phyloP scores from a whole-genome alignment of 345 rosid genomes.

The Eucalyptus virginea region DNA sequence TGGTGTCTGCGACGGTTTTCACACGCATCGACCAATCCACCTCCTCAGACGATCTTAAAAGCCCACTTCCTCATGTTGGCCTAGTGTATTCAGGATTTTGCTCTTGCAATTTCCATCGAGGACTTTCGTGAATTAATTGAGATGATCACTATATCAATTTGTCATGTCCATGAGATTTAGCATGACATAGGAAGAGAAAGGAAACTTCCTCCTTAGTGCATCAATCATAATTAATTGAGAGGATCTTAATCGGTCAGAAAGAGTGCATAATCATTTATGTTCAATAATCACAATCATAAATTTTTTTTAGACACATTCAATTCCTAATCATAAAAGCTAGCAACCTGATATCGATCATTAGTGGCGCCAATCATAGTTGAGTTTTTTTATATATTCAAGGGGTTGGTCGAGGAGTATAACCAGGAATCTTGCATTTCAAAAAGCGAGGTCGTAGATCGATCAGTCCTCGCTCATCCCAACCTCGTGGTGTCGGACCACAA shows the following conservation, averaged over 20 bases:
- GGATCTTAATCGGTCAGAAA: neutral
- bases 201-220: neutral
- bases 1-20: neutral
- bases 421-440: neutral
- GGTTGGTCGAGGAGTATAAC: neutral
- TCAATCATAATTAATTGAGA: neutral
- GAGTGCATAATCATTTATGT: neutral
- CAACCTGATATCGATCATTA: neutral
- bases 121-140: neutral
- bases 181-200: neutral
- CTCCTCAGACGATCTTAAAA: neutral
- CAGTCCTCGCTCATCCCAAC: neutral
- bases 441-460: neutral
- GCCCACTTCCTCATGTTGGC: neutral
- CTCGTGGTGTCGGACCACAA: neutral
- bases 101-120: neutral
- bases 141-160: neutral
- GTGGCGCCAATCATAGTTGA: neutral
- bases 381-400: neutral
- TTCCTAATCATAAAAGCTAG: neutral
- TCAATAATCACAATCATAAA: neutral
- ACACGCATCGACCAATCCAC: neutral
- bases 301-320: neutral
- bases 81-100: neutral
- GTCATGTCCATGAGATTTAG: neutral